phyloP scores from a whole-genome alignment of 352 stramenopile species.

The Phytophthora europaea region DNA sequence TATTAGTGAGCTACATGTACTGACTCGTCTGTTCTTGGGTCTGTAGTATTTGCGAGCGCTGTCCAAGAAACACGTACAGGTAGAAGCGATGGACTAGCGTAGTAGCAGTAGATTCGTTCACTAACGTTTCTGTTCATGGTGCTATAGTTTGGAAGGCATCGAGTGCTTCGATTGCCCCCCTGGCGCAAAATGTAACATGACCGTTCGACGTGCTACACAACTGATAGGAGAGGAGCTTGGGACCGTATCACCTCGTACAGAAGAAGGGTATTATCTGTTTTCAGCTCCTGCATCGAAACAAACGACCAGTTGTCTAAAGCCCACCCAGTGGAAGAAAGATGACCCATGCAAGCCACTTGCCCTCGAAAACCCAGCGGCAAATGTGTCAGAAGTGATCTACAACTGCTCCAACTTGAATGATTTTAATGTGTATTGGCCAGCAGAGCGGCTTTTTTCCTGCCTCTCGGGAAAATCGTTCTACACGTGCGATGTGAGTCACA shows the following conservation, averaged over 20 bases:
- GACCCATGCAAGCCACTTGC: constrained; percentile 61
- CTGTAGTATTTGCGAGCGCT: constrained; percentile 63
- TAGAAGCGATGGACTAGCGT: constrained; percentile 1
- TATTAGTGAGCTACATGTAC: neutral
- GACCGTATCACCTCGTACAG: constrained; percentile 62
- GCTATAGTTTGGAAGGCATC: constrained; percentile 59
- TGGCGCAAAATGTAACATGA: constrained; percentile 60
- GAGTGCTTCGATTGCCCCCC: constrained; percentile 66
- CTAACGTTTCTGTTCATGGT: neutral
- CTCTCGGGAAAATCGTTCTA: constrained; percentile 70
- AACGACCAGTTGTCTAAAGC: constrained; percentile 35
- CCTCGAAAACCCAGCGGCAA: constrained; percentile 9
- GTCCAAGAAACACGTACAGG: constrained; percentile 63
- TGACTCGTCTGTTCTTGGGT: constrained; percentile 1
- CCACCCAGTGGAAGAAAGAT: constrained; percentile 49
- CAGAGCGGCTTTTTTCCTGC: constrained; percentile 71
- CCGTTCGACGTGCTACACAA: constrained; percentile 63
- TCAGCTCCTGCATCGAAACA: constrained; percentile 54
- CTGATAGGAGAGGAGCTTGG: constrained; percentile 52
- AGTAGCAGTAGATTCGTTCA: neutral
- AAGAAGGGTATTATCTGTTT: constrained; percentile 70
- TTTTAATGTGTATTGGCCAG: constrained; percentile 68
- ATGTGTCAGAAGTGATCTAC: constrained; percentile 51
- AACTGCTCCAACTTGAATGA: constrained; percentile 40
- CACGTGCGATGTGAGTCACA: constrained; percentile 58